Evolutionary conservation across 768 basidiomycete genomes (phyloP), one percentile per base, ranked within the genome.

Genomic region (Hysterangium stoloniferum): DNA sequence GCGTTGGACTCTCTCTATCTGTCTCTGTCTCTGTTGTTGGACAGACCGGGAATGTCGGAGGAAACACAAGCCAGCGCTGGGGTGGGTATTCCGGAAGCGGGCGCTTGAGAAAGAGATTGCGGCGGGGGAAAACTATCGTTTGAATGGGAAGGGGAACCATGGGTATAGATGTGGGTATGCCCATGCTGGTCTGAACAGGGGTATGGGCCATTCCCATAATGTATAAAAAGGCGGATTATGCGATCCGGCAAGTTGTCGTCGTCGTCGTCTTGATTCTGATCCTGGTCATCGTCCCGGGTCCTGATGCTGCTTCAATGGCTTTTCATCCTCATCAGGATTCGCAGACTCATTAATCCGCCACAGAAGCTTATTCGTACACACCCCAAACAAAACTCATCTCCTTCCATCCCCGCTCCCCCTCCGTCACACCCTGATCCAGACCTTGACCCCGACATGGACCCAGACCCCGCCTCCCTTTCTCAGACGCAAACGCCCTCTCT

Each of bases 291-390:
- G n/a, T n/a, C n/a, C n/a, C n/a, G n/a, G n/a, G n/a, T n/a, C n/a
- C n/a, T n/a, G n/a, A n/a, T n/a, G n/a, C n/a, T n/a, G n/a, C n/a
- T 40, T 22, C n/a, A n/a, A 37, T 6, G n/a, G 24, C 4, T 31
- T 28, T 13, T 22, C 25, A 13, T 32, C 38, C n/a, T 29, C 46
- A 15, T 33, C 46, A 8, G 31, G 31, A n/a, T 43, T 17, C 17
- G 20, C 49, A 17, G 38, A 24, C 37, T 51, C 49, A 19, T 19
- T 41, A 20, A 51, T 33, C 24, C 38, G 38, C 49, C 37, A 43
- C 37, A 42, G 31, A n/a, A 51, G 38, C 41, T 51, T 40, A n/a
- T 43, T 42, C 4, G 38, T 32, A 32, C 38, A 51, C 31, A 40
- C 27, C 20, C 27, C 22, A 33, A 25, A 15, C 22, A 31, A 6